These are phyloP conservation scores for Wallacemonas sp. DNA, from an alignment of 208 protist species.

Conservation along the genomic window DNA sequence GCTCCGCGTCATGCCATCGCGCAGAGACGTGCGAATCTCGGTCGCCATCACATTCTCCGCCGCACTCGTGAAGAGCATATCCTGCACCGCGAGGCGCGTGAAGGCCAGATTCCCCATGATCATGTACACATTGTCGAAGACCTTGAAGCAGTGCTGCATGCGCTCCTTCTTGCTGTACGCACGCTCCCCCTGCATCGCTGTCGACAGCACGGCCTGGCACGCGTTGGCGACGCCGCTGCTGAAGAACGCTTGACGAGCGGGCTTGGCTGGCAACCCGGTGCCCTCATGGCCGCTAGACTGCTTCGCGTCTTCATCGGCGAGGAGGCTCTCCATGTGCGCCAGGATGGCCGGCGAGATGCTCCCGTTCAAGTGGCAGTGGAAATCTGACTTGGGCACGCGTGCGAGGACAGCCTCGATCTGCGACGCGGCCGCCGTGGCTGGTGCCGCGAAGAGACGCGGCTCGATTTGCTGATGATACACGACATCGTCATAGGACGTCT, in stretches of 20 bases:
- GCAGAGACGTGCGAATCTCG: constrained; percentile 85
- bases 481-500: too few relatives aligned
- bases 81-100: constrained; percentile 78
- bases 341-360: constrained; percentile 63
- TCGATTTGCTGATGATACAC: background rate
- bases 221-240: constrained; percentile 2
- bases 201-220: constrained; percentile 22
- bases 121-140: constrained; percentile 84
- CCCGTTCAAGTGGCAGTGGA: constrained; percentile 80
- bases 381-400: constrained; percentile 61
- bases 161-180: constrained; percentile 24
- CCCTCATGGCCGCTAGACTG: background rate
- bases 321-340: constrained; percentile 47
- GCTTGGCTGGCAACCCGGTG: background rate
- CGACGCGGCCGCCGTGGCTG: too few relatives aligned
- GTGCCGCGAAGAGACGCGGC: background rate
- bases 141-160: constrained; percentile 80
- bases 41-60: constrained; percentile 66
- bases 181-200: background rate
- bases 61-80: constrained; percentile 69
- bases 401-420: constrained; percentile 17
- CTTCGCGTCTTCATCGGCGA: background rate
- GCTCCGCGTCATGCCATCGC: constrained; percentile 41
- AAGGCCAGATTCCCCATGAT: constrained; percentile 74
- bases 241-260: too few relatives aligned